Conservation (phyloP, 1,284 basidiomycete genomes). For the Malassezia cuniculi region DNA sequence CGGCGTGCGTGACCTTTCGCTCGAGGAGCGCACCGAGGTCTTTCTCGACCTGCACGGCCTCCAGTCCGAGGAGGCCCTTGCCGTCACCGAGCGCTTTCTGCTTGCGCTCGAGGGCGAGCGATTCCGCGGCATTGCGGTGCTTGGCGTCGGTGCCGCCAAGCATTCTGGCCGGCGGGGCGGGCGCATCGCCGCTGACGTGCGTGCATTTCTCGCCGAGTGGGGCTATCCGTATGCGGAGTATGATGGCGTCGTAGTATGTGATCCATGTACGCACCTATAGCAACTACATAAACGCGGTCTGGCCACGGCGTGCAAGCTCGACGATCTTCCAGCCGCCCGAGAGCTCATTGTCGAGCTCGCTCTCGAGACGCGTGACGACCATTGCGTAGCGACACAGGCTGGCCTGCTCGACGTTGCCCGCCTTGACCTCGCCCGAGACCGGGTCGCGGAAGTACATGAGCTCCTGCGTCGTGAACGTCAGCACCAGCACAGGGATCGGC, state of each 20-base stretch:
- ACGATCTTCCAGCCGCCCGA: slow-evolving; percentile 98
- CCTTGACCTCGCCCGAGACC: slow-evolving; percentile 67
- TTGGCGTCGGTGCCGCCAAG: slow-evolving; percentile 87
- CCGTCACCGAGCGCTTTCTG: slow-evolving; percentile 79
- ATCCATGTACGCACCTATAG: slow-evolving; percentile 58
- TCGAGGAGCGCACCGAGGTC: slow-evolving; percentile 55
- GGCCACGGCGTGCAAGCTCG: slow-evolving; percentile 54
- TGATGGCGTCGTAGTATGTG: slow-evolving; percentile 76
- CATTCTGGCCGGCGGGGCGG: slow-evolving; percentile 74
- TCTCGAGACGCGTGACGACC: slow-evolving; percentile 70
- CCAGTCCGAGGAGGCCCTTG: slow-evolving; percentile 79
- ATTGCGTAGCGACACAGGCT: slow-evolving; percentile 88
- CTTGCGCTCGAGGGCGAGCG: slow-evolving; percentile 65
- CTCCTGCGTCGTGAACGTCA: slow-evolving; percentile 88
- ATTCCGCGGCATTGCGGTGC: slow-evolving; percentile 58
- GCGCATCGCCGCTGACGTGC: slow-evolving; percentile 67
- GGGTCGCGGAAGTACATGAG: slow-evolving; percentile 79
- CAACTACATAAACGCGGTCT: slow-evolving; percentile 17
- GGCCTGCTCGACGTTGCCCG: slow-evolving; percentile 76
- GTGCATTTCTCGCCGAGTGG: slow-evolving; percentile 80
- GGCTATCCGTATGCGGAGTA: slow-evolving; percentile 74
- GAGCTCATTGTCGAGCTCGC: slow-evolving; percentile 55
- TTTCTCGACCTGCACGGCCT: slow-evolving; percentile 48
- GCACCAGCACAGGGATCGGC: slow-evolving; percentile 85
- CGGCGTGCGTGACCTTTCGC: slow-evolving; percentile 66